Conservation (phyloP, 495 filamentous ascomycete species). For the Annulohypoxylon nitens region DNA sequence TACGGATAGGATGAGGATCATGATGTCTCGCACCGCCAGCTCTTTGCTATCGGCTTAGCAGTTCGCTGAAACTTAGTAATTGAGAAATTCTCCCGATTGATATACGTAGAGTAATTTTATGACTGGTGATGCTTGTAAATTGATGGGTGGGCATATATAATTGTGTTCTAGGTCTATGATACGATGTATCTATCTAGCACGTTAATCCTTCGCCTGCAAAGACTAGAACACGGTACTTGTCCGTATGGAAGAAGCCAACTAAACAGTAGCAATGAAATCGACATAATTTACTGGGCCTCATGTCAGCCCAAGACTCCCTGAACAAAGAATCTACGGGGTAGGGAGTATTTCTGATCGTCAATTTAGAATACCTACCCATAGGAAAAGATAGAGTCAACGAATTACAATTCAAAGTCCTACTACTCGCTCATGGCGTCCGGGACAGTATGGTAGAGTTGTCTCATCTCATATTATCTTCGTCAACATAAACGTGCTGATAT, state of each 20-base stretch:
- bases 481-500: slow-evolving; percentile 8
- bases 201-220: too few species aligned
- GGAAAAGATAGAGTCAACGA: too few species aligned
- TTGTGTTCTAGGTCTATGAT: neutral
- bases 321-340: too few species aligned
- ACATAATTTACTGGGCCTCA: too few species aligned
- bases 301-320: too few species aligned
- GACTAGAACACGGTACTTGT: too few species aligned
- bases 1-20: slow-evolving; percentile 2
- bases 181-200: neutral
- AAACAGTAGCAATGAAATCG: too few species aligned
- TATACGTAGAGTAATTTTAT: neutral
- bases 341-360: too few species aligned
- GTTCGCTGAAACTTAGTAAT: slow-evolving; percentile 33
- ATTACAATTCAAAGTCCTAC: neutral
- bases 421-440: neutral
- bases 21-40: slow-evolving; percentile 22
- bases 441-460: neutral
- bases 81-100: slow-evolving; percentile 33
- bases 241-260: too few species aligned
- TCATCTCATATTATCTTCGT: slow-evolving; percentile 2
- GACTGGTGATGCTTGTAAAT: neutral
- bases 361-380: too few species aligned
- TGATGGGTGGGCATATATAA: neutral
- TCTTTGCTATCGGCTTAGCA: slow-evolving; percentile 38